Percentiles rank a stretch among this genome's conserved stretches.
phyloP scores from a whole-genome alignment of 1,284 basidiomycete species.

The Serendipita sp. region DNA sequence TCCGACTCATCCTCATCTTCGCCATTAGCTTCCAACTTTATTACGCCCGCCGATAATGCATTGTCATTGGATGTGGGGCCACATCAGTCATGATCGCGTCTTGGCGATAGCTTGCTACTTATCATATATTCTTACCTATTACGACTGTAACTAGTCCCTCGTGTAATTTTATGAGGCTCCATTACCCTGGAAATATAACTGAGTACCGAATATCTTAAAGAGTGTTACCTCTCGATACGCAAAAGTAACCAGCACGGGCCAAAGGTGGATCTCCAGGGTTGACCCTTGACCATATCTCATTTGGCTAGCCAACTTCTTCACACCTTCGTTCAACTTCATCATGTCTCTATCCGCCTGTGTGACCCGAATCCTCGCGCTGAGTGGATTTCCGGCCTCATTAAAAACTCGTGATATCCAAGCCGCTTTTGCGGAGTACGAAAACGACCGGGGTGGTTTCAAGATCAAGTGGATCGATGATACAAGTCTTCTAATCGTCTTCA shows the following conservation, averaged over 20 bases:
- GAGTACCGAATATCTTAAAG: too few relatives aligned
- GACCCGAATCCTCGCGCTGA: slow-evolving; percentile 85
- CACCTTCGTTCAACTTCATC: background rate
- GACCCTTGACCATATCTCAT: too few relatives aligned
- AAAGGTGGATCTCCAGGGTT: too few relatives aligned
- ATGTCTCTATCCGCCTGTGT: slow-evolving; percentile 74
- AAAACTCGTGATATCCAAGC: slow-evolving; percentile 94
- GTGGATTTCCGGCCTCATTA: slow-evolving; percentile 85
- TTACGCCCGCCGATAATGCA: background rate
- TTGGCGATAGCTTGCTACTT: background rate
- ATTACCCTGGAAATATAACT: too few relatives aligned
- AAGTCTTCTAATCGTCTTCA: slow-evolving; percentile 89
- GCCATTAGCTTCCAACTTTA: background rate
- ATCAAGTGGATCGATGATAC: slow-evolving; percentile 99
- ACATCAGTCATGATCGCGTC: background rate
- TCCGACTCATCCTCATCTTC: background rate
- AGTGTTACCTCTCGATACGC: too few relatives aligned
- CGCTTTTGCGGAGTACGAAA: slow-evolving; percentile 82
- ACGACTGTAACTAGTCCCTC: background rate
- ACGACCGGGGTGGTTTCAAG: slow-evolving; percentile 80
- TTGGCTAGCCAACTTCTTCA: background rate
- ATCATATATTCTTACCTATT: too few relatives aligned
- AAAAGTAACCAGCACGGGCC: too few relatives aligned
- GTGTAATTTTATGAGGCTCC: background rate
- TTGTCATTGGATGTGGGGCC: background rate